A percentile compares a stretch with the other conserved stretches of the same genome.
Evolutionary conservation across 2,329 filamentous ascomycete species (phyloP).

Genomic region (Curvularia verruculosa): DNA sequence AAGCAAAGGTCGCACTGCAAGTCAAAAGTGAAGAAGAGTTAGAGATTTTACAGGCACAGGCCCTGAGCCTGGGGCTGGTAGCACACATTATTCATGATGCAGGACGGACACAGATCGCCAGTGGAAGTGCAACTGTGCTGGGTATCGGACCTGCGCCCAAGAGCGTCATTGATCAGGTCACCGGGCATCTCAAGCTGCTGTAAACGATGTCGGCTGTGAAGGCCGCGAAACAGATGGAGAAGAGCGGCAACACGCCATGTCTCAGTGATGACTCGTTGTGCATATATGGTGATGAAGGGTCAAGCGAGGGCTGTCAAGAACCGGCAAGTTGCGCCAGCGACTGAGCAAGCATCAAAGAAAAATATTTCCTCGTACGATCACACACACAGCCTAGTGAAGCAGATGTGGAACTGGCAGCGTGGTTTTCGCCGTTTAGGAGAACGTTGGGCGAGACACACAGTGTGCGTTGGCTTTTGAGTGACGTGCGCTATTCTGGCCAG

Average conservation of each 20-base stretch:
- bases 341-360: not conserved
- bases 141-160: conserved; percentile 77
- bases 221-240: not conserved
- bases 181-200: conserved; percentile 81
- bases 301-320: not conserved
- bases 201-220: conserved; percentile 48
- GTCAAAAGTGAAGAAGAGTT: conserved; percentile 81
- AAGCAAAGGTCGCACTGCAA: conserved; percentile 93
- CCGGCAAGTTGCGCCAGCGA: not conserved
- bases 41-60: conserved; percentile 77
- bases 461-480: conserved; percentile 1
- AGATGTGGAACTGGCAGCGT: not conserved
- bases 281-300: not conserved
- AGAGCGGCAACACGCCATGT: not conserved
- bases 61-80: conserved; percentile 81
- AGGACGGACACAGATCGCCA: conserved; percentile 95
- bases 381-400: not conserved
- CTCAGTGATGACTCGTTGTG: conserved; percentile 12
- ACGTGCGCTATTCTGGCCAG: conserved; percentile 1
- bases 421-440: not conserved
- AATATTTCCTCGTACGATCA: not conserved
- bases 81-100: conserved; percentile 92
- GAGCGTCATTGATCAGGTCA: conserved; percentile 85
- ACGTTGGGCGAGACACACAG: not conserved
- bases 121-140: conserved; percentile 88